Conservation (phyloP, 1,139 yeast genomes). For the Suhomyces yuchorum region DNA sequence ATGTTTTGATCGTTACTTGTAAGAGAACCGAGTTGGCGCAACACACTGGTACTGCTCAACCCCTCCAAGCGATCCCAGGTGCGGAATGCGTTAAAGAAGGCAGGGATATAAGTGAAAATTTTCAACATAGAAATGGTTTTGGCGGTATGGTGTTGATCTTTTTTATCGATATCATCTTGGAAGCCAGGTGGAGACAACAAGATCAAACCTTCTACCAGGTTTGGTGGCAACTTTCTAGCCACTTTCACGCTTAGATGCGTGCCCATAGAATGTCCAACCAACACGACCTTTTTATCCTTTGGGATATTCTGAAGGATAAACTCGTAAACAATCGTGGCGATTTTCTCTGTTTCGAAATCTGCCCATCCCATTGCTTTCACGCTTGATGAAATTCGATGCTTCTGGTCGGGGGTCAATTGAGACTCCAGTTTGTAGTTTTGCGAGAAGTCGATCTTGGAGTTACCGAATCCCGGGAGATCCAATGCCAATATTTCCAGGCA, state of each 20-base stretch:
- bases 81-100: slow-evolving; percentile 56
- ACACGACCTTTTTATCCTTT: slow-evolving; percentile 49
- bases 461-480: slow-evolving; percentile 80
- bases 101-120: slow-evolving; percentile 46
- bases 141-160: slow-evolving; percentile 3
- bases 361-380: slow-evolving; percentile 38
- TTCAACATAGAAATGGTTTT: slow-evolving; percentile 21
- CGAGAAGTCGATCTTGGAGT: slow-evolving; percentile 37
- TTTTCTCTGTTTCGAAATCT: slow-evolving; percentile 50
- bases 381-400: slow-evolving; percentile 32
- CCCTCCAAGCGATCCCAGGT: slow-evolving; percentile 66
- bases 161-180: slow-evolving; percentile 28
- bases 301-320: slow-evolving; percentile 45
- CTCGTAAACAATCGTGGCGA: slow-evolving; percentile 48
- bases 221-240: slow-evolving; percentile 42
- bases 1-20: slow-evolving; percentile 23
- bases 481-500: slow-evolving; percentile 64
- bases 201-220: slow-evolving; percentile 47
- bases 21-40: slow-evolving; percentile 47
- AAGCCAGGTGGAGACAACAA: slow-evolving; percentile 60
- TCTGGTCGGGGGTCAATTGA: slow-evolving; percentile 28
- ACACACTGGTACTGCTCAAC: slow-evolving; percentile 56
- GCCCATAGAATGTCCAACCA: slow-evolving; percentile 81
- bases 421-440: slow-evolving; percentile 25
- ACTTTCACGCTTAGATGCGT: slow-evolving; percentile 55